These are phyloP conservation scores for Pythium brassicae DNA, from an alignment of 352 stramenopile genomes.

Conservation along the genomic window DNA sequence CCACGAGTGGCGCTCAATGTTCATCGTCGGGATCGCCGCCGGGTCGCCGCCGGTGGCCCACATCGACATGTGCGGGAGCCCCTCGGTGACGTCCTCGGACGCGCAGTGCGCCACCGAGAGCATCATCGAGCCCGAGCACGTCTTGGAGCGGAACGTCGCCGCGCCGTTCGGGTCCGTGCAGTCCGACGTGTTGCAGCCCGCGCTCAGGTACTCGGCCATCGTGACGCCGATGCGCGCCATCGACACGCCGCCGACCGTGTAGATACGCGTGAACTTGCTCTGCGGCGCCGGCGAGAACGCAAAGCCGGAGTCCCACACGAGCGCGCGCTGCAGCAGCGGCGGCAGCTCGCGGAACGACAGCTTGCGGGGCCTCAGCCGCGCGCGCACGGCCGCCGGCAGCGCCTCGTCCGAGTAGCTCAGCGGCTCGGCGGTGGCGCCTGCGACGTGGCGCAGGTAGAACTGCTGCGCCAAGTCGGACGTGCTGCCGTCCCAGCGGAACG, in stretches of 20 bases:
- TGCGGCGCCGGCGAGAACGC: conserved; percentile 9
- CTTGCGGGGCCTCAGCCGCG: conserved; percentile 1
- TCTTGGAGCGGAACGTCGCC: conserved; percentile 9
- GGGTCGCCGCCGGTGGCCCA: conserved; percentile 22
- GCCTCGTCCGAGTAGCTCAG: conserved; percentile 11
- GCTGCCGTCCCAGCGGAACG: conserved; percentile 22
- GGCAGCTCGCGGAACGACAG: conserved; percentile 13
- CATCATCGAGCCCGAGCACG: conserved; percentile 34
- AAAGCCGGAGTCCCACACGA: conserved; percentile 40
- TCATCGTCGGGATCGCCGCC: conserved; percentile 6
- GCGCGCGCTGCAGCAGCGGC: conserved; percentile 25
- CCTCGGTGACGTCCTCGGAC: conserved; percentile 12
- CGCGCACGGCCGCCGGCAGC: conserved; percentile 11
- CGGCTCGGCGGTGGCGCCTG: conserved; percentile 19
- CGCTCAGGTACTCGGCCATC: conserved; percentile 19
- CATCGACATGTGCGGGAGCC: conserved; percentile 15
- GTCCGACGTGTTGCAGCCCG: conserved; percentile 19
- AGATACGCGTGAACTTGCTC: conserved; percentile 17
- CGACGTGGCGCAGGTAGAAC: conserved; percentile 6
- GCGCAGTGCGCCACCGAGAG: conserved; percentile 25
- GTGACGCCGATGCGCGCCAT: conserved; percentile 21
- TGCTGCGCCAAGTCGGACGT: conserved; percentile 22
- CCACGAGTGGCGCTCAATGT: conserved; percentile 18
- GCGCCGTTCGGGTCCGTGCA: conserved; percentile 22
- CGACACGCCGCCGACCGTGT: conserved; percentile 16